Evolutionary conservation across 2,329 filamentous ascomycete genomes (phyloP).

Genomic region (Ophiostoma montium): DNA sequence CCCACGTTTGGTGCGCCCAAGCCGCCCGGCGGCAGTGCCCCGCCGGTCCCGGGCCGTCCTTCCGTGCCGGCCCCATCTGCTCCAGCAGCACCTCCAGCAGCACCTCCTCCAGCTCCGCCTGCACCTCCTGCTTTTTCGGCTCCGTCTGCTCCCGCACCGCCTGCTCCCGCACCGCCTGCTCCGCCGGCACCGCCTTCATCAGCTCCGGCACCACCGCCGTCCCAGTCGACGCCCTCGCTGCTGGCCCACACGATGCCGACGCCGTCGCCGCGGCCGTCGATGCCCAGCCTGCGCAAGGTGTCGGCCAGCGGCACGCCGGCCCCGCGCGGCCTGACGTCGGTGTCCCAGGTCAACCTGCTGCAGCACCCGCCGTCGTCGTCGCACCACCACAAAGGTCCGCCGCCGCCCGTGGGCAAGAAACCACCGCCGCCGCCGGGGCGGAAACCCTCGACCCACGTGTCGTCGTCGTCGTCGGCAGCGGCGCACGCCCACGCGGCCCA

Average conservation of each 20-base stretch:
- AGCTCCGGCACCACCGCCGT: background rate
- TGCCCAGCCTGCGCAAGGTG: conserved; percentile 44
- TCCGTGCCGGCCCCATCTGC: conserved; percentile 25
- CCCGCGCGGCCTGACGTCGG: conserved; percentile 44
- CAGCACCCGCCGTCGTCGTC: no score
- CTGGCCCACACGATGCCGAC: background rate
- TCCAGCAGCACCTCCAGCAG: background rate
- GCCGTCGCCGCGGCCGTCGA: conserved; percentile 34
- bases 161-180: conserved; percentile 14
- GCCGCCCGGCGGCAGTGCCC: conserved; percentile 44
- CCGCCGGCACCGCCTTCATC: background rate
- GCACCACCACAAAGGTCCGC: conserved; percentile 50
- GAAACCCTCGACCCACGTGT: conserved; percentile 33
- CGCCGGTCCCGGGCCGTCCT: conserved; percentile 42
- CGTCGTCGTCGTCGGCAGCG: conserved; percentile 1
- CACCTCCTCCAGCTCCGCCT: background rate
- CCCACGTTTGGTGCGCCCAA: conserved; percentile 41
- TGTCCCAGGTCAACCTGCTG: conserved; percentile 30
- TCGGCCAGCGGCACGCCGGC: conserved; percentile 24
- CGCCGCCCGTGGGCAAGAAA: conserved; percentile 67
- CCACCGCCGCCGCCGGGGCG: conserved; percentile 48
- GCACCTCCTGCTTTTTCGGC: conserved; percentile 10
- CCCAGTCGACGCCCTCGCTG: background rate
- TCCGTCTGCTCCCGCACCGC: background rate
- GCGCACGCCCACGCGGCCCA: background rate